Base-by-base conservation (phyloP, 2,329 filamentous ascomycete species). In the Phoma herbarum region DNA sequence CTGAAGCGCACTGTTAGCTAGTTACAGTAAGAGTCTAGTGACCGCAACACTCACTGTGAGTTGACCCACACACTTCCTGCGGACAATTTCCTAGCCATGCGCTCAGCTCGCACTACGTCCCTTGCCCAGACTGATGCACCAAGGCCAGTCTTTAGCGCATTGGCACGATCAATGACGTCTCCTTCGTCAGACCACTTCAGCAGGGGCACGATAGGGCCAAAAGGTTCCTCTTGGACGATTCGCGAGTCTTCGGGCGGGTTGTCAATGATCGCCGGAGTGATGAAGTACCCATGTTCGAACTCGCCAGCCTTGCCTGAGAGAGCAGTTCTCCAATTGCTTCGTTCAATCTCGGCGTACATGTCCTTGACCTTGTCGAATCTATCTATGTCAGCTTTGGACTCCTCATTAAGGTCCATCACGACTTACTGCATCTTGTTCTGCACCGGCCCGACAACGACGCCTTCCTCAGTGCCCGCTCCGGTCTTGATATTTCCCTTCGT, bases 201-300 rank as follows among this genome's bases (percentile, higher is more conserved):
- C 8, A 90, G 76, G 0, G 88, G 88, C 1, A 90, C 80, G 29
- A 91, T 86, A 0, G 88, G 88, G 0, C 84, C 86, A 63, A 88
- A 89, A 4, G 85, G 83, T 69, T 89, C 86, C 64, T 88, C 86
- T 28, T 78, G 74, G 10, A 88, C 85, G 18, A 88, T 79, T 11
- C 80, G 75, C 2, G 84, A 83, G 37, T 83, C 78, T 62, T 86
- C 84, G 0, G 84, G 82, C 22, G 85, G 85, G 60, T 84, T 84
- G 31, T 83, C 79, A 26, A 88, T 82, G 54, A 88, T 85, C 0
- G 85, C 85, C 0, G 86, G 86, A 28, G 81, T 75, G 61, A 88
- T 79, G 76, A 85, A 87, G 75, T 83, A 88, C 2, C 85, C 86
- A 33, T 81, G 71, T 18, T 60, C 57, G 14, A 57, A 61, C 9